Percentiles rank a stretch among this genome's conserved stretches.
These are phyloP conservation scores for Eucalyptus tenuipes DNA, from an alignment of 345 rosid genomes.

Conservation along the genomic window DNA sequence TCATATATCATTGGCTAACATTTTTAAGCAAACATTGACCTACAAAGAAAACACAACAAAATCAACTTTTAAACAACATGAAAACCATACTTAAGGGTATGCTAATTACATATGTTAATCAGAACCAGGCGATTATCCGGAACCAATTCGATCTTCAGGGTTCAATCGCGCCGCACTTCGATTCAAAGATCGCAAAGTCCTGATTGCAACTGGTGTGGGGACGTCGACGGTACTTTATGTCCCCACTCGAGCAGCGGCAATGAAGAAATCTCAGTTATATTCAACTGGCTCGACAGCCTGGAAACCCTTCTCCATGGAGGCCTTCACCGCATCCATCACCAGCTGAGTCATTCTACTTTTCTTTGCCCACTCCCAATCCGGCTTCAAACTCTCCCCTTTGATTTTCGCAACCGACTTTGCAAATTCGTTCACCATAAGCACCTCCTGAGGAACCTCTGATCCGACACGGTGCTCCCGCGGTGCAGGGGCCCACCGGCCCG, in stretches of 20 bases:
- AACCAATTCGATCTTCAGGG: not conserved
- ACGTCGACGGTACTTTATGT: not conserved
- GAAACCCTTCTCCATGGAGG: not conserved
- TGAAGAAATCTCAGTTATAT: not conserved
- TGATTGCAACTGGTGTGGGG: not conserved
- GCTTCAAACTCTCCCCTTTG: not conserved
- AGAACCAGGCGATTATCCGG: not conserved
- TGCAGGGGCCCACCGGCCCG: not conserved
- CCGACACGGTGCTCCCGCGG: not conserved
- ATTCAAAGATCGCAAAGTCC: not conserved
- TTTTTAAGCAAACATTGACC: not conserved
- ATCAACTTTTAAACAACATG: not conserved
- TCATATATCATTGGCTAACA: not conserved
- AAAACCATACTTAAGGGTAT: not conserved
- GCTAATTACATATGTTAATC: not conserved
- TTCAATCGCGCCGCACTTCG: not conserved
- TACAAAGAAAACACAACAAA: not conserved
- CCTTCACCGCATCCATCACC: not conserved
- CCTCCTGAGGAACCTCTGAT: not conserved
- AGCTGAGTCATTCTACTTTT: conserved; percentile 1
- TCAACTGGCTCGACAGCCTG: not conserved
- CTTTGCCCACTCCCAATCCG: not conserved
- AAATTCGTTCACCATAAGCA: not conserved
- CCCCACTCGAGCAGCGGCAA: not conserved
- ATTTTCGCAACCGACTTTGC: not conserved